Conservation (phyloP, 345 rosid genomes). For the Dipteronia sinensis region DNA sequence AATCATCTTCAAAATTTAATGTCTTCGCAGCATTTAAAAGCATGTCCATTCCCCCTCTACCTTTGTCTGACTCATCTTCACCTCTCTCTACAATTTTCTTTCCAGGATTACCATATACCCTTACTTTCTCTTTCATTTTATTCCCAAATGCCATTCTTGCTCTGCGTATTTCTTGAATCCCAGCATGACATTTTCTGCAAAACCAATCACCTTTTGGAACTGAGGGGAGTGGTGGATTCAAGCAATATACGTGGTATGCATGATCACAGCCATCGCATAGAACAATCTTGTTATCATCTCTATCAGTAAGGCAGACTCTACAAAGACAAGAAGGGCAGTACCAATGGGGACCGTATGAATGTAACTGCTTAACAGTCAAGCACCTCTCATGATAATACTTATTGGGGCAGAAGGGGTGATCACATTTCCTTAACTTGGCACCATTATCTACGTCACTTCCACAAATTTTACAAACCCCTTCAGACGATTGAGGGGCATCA, state of each 20-base stretch:
- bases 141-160: slow-evolving; percentile 50
- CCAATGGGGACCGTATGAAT: slow-evolving; percentile 66
- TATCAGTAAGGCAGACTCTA: slow-evolving; percentile 70
- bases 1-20: slow-evolving; percentile 50
- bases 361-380: slow-evolving; percentile 64
- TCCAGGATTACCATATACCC: slow-evolving; percentile 22
- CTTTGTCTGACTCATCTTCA: slow-evolving; percentile 36
- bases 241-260: slow-evolving; percentile 86
- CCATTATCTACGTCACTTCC: slow-evolving; percentile 44
- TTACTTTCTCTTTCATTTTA: slow-evolving; percentile 29
- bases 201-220: slow-evolving; percentile 81
- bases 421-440: slow-evolving; percentile 57
- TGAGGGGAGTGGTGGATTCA: slow-evolving; percentile 59
- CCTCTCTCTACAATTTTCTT: slow-evolving; percentile 25
- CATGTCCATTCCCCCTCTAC: slow-evolving; percentile 73
- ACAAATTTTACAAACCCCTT: slow-evolving; percentile 59
- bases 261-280: slow-evolving; percentile 92
- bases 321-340: slow-evolving; percentile 95
- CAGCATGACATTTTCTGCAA: slow-evolving; percentile 68
- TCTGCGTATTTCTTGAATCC: slow-evolving; percentile 49
- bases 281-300: slow-evolving; percentile 76
- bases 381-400: slow-evolving; percentile 82
- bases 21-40: slow-evolving; percentile 81
- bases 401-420: slow-evolving; percentile 58
- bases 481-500: slow-evolving; percentile 32